Evolutionary conservation across 768 basidiomycete genomes (phyloP).

Genomic region (Macrolepiota fuliginosa): DNA sequence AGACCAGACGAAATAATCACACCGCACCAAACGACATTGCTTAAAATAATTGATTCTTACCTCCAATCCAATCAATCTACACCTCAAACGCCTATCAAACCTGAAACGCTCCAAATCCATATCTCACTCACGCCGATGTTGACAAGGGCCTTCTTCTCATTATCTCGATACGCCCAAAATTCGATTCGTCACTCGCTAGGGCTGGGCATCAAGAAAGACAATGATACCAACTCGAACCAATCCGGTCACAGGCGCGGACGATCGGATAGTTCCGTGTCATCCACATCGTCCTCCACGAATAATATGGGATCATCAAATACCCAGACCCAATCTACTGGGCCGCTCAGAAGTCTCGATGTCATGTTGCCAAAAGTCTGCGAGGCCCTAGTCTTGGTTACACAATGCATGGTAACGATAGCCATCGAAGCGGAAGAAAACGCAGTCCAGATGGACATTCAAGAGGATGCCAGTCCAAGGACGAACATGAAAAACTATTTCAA

Average conservation of each 20-base stretch:
- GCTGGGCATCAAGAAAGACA: conserved; percentile 11
- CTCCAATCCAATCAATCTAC: conserved; percentile 52
- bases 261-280: conserved; percentile 9
- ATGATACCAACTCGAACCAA: conserved; percentile 8
- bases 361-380: conserved; percentile 79
- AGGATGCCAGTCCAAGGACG: conserved; percentile 18
- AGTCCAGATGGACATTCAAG: conserved; percentile 14
- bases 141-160: conserved; percentile 55
- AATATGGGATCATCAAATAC: conserved; percentile 2
- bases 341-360: conserved; percentile 44
- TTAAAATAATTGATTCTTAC: conserved; percentile 86
- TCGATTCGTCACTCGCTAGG: conserved; percentile 51
- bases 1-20: conserved; percentile 73
- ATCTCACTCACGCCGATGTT: conserved; percentile 55
- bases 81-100: conserved; percentile 26
- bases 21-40: conserved; percentile 82
- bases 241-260: background rate
- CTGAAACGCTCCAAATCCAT: conserved; percentile 35
- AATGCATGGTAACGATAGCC: conserved; percentile 68
- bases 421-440: conserved; percentile 47
- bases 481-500: conserved; percentile 43
- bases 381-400: conserved; percentile 73
- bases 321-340: conserved; percentile 2
- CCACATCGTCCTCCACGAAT: conserved; percentile 1
- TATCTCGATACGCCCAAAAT: conserved; percentile 55